A percentile compares a stretch with the other conserved stretches of the same genome.
These are phyloP conservation scores for Tuber magnatum DNA, from an alignment of 495 filamentous ascomycete species.

Conservation along the genomic window DNA sequence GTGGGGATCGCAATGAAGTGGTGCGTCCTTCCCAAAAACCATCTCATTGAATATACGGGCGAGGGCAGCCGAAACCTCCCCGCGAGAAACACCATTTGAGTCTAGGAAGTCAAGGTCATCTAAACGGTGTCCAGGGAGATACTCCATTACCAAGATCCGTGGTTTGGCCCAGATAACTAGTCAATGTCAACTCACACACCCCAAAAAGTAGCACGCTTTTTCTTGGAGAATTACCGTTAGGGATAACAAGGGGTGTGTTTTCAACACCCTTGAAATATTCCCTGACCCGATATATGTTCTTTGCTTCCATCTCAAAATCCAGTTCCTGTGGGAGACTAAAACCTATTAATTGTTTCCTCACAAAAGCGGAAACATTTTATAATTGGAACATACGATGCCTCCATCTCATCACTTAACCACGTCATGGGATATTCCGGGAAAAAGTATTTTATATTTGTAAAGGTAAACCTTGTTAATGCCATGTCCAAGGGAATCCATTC, in stretches of 20 bases:
- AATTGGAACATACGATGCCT: conserved; percentile 51
- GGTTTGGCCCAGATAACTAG: conserved; percentile 78
- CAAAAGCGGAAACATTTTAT: conserved; percentile 10
- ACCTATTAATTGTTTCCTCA: background rate
- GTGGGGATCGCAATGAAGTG: conserved; percentile 95
- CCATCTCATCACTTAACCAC: conserved; percentile 92
- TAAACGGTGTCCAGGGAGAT: conserved; percentile 73
- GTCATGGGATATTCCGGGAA: conserved; percentile 97
- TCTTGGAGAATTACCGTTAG: conserved; percentile 54
- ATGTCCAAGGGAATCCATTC: conserved; percentile 91
- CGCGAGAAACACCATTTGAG: conserved; percentile 76
- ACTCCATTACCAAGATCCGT: conserved; percentile 93
- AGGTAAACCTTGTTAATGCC: conserved; percentile 77
- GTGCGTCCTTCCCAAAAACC: conserved; percentile 88
- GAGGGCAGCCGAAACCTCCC: conserved; percentile 90
- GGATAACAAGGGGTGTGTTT: conserved; percentile 73
- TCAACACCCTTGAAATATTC: conserved; percentile 61
- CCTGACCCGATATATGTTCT: conserved; percentile 71
- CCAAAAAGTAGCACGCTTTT: background rate
- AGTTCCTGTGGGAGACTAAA: conserved; percentile 70
- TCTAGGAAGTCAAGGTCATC: conserved; percentile 88
- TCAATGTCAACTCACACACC: background rate
- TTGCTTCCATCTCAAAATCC: conserved; percentile 77
- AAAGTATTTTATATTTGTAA: conserved; percentile 78
- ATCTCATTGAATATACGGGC: conserved; percentile 97